A percentile compares a stretch with the other conserved stretches of the same genome.
These are phyloP conservation scores for Penicillium daleae DNA, from an alignment of 495 filamentous ascomycete genomes.

Conservation along the genomic window DNA sequence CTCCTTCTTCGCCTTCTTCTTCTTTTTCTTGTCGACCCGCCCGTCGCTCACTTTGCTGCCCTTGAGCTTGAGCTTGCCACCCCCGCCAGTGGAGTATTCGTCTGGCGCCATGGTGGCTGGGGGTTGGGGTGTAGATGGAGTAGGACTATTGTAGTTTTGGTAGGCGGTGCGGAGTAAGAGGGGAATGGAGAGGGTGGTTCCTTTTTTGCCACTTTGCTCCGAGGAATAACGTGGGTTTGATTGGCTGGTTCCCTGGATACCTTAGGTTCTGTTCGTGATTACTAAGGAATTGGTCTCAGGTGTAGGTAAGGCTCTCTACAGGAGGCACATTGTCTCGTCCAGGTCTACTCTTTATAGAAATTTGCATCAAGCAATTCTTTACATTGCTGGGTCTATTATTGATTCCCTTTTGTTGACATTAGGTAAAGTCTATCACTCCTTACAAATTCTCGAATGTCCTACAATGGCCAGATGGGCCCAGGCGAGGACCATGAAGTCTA, in stretches of 20 bases:
- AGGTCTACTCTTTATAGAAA: background rate
- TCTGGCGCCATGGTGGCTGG: conserved; percentile 41
- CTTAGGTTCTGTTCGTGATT: background rate
- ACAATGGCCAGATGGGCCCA: too few relatives aligned
- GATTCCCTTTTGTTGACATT: too few relatives aligned
- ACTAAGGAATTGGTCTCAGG: background rate
- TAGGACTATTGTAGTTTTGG: background rate
- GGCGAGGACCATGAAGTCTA: too few relatives aligned
- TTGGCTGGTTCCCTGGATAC: too few relatives aligned
- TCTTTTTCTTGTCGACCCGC: conserved; percentile 60
- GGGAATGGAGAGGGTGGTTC: background rate
- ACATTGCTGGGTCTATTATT: too few relatives aligned
- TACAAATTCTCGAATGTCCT: too few relatives aligned
- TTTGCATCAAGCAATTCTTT: too few relatives aligned
- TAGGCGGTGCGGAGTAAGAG: conserved; percentile 32
- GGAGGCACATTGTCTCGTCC: background rate
- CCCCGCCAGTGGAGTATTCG: conserved; percentile 69
- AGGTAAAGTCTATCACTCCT: too few relatives aligned
- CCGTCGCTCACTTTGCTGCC: conserved; percentile 61
- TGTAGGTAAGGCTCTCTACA: too few relatives aligned
- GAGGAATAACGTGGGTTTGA: background rate
- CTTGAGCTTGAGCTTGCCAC: conserved; percentile 80
- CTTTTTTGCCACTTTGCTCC: conserved; percentile 3
- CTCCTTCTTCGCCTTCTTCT: conserved; percentile 65
- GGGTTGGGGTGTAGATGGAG: background rate